A percentile compares a stretch with the other conserved stretches of the same genome.
Evolutionary conservation across 2,329 filamentous ascomycete species (phyloP).

Genomic region (Penicillium sclerotigenum): DNA sequence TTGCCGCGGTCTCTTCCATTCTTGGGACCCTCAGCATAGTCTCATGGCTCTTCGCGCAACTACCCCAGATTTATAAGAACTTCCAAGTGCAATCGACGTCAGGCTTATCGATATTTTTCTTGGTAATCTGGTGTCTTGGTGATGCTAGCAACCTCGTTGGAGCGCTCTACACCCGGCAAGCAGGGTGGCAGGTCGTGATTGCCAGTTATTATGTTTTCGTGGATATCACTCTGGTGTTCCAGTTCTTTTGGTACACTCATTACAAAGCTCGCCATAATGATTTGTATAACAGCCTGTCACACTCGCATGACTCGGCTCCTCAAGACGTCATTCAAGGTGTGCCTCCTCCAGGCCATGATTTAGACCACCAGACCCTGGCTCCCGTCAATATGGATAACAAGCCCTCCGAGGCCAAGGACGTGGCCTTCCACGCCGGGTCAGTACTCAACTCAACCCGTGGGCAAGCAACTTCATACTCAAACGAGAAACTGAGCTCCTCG

Average conservation of each 20-base stretch:
- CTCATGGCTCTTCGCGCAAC: conserved; percentile 66
- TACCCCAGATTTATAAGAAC: conserved; percentile 69
- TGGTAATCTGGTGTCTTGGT: conserved; percentile 64
- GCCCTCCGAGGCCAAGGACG: conserved; percentile 31
- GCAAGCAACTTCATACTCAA: conserved; percentile 31
- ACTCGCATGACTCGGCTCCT: conserved; percentile 27
- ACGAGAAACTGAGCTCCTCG: conserved; percentile 35
- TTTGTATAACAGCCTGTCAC: conserved; percentile 28
- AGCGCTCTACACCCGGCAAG: conserved; percentile 61
- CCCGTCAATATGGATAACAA: conserved; percentile 19
- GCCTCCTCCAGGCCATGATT: conserved; percentile 34
- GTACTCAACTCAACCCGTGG: conserved; percentile 16
- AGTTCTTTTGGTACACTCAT: conserved; percentile 65
- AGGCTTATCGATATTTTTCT: conserved; percentile 62
- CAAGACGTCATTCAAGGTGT: conserved; percentile 38
- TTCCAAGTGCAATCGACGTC: conserved; percentile 61
- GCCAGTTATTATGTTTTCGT: conserved; percentile 66
- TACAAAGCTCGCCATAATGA: conserved; percentile 49
- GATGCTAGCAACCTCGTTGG: conserved; percentile 63
- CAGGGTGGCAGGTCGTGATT: conserved; percentile 64
- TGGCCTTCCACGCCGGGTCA: conserved; percentile 25
- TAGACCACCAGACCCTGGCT: conserved; percentile 15
- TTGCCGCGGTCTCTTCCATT: conserved; percentile 59
- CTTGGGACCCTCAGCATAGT: conserved; percentile 62
- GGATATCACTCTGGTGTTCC: conserved; percentile 59